phyloP scores from a whole-genome alignment of 768 basidiomycete species.

The Royoungia palumana region DNA sequence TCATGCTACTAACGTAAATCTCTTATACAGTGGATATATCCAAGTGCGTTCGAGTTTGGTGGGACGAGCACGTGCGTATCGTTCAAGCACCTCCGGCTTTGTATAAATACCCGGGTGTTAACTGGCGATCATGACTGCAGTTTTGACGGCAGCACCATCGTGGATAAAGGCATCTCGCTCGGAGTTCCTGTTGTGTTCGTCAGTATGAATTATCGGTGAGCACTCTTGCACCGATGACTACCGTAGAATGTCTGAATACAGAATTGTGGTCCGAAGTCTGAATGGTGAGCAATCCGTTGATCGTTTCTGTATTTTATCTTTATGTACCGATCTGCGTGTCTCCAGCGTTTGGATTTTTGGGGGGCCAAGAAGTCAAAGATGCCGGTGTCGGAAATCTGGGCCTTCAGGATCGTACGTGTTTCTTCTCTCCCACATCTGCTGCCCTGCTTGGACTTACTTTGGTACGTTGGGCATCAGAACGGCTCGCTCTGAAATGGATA shows the following conservation, averaged over 20 bases:
- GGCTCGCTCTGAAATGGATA: constrained; percentile 49
- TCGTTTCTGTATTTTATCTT: background rate
- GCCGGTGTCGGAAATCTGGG: constrained; percentile 48
- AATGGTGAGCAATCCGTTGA: constrained; percentile 6
- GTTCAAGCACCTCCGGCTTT: too few species aligned
- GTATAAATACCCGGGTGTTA: background rate
- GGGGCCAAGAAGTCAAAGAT: constrained; percentile 32
- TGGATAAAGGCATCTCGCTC: constrained; percentile 31
- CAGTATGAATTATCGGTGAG: constrained; percentile 41
- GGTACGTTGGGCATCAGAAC: constrained; percentile 17
- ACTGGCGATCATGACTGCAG: constrained; percentile 1
- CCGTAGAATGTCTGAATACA: background rate
- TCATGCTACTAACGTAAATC: too few species aligned
- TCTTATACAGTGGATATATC: constrained; percentile 31
- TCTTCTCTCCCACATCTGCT: background rate
- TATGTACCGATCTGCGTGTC: background rate
- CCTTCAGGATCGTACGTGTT: constrained; percentile 40
- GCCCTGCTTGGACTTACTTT: too few species aligned
- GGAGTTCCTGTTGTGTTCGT: constrained; percentile 35
- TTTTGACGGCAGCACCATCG: constrained; percentile 22
- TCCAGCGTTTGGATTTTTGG: constrained; percentile 39
- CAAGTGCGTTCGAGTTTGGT: constrained; percentile 36
- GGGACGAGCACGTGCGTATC: constrained; percentile 9
- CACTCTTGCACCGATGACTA: background rate
- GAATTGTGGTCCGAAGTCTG: background rate